Base-by-base conservation (phyloP, 768 basidiomycete genomes). In the Mycena venus region DNA sequence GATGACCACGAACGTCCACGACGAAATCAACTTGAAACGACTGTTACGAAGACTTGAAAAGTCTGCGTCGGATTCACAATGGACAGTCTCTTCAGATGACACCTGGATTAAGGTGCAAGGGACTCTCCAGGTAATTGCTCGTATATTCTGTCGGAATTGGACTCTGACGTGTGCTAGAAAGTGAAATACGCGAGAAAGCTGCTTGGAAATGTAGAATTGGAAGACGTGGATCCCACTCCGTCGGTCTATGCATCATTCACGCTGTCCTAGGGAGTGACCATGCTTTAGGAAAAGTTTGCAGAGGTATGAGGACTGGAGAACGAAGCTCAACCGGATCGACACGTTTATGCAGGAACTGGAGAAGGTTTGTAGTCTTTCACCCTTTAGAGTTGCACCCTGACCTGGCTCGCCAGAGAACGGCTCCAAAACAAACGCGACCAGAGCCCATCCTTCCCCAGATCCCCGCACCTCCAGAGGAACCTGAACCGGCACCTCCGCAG, bases 11-110 rank as follows among this genome's bases (percentile, higher is more conserved):
- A 64, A 74, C 68, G 38, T 32, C 53, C 94, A 93, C 70, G 92
- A 95, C 83, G 88, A 90, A 75, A 89, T 95, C 15, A 95, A 95
- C 81, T 85, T 95, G 11, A 82, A 83, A 12, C 87, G 92, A 60
- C 86, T 95, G 9, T 81, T 95, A 6, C 86, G 88, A 53, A 81
- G 91, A 68, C 87, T 95, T 0, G 92, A 95, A 70, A 90, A 88
- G 77, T 85, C 88, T 12, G 82, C 89, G 0, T 82, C 75, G 69
- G 86, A 86, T 51, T 80, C 78, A 25, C 81, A 83, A 67, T 88
- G 84, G 86, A 79, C 81, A 64, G 78, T 79, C n/a, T 71, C 62
- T 25, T 62, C 70, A 3, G 78, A 80, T 21, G 78, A 82, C 14
- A 82, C 84, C 0, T 92, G 91, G 91, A 84, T 93, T 36, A 90